Base-by-base conservation (phyloP, 345 rosid species). In the Populus euphratica region DNA sequence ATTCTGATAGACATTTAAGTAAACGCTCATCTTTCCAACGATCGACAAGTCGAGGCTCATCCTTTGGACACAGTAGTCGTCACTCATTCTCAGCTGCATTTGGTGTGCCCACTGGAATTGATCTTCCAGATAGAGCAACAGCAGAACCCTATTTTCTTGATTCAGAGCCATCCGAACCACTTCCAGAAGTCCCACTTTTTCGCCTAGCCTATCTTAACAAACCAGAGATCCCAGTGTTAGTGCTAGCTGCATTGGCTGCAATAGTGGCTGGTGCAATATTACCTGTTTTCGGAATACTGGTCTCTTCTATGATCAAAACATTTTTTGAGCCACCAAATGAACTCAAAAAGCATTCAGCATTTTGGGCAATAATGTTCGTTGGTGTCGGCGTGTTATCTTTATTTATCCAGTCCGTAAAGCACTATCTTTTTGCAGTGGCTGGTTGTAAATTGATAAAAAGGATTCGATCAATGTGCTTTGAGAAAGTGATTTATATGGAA, bases 401-500 rank as follows among this genome's bases (percentile, higher is more conserved):
- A 17, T 9, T 69, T 50, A 18, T 64, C 16, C 39, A 52, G 54
- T 74, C 68, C 5, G 3, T 56, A 27, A 76, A 67, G 33, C 36
- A 73, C n/a, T 69, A 39, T 39, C 59, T 76, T 11, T 76, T 76
- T 39, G 38, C 79, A 2, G 68, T 76, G 38, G 79, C 68, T 5
- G 79, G 73, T 11, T 76, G 63, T 69, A 69, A 20, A 35, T 56
- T 76, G 70, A 76, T 76, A 8, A 56, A 69, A 69, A 39, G 79
- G 73, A 54, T 76, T 23, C 69, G 79, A 69, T 56, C 73, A 27
- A 69, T 76, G 73, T 76, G 79, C 21, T 76, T 76, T 8, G 73
- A 76, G 63, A 76, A 69, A 56, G 39, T 76, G 29, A 68, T 76
- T 69, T 47, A 76, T 27, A 74, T 43, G 70, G 77, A 74, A 63